Conservation (phyloP, 140 eudicot species). For the Oenanthe javanica region DNA sequence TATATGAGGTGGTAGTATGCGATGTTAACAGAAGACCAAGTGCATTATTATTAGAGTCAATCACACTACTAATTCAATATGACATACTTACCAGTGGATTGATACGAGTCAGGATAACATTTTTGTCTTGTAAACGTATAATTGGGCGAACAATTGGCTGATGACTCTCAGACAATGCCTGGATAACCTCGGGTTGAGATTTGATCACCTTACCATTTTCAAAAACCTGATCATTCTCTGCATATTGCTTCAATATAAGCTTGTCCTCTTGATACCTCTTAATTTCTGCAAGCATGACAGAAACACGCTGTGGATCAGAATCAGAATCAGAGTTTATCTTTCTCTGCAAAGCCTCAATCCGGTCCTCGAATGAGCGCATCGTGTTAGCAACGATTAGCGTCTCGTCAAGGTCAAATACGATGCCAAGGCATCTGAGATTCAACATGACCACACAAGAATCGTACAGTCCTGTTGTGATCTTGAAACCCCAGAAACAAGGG, state of each 20-base stretch:
- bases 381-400: slow-evolving; percentile 95
- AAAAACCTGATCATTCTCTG: slow-evolving; percentile 85
- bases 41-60: neutral
- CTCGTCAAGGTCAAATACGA: slow-evolving; percentile 96
- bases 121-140: slow-evolving; percentile 80
- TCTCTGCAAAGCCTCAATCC: slow-evolving; percentile 80
- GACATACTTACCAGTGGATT: slow-evolving; percentile 59
- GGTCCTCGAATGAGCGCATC: slow-evolving; percentile 89
- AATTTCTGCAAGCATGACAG: slow-evolving; percentile 78
- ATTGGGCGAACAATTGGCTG: slow-evolving; percentile 82
- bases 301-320: slow-evolving; percentile 70
- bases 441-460: slow-evolving; percentile 82
- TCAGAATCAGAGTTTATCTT: slow-evolving; percentile 65
- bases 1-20: neutral
- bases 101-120: slow-evolving; percentile 90
- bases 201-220: slow-evolving; percentile 80
- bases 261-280: slow-evolving; percentile 94
- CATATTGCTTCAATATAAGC: slow-evolving; percentile 75
- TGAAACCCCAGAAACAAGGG: slow-evolving; percentile 94
- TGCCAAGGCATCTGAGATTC: slow-evolving; percentile 93
- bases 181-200: slow-evolving; percentile 75
- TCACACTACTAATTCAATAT: neutral
- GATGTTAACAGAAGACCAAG: neutral
- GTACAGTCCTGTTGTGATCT: slow-evolving; percentile 57
- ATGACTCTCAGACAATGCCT: slow-evolving; percentile 69